Evolutionary conservation across 371 early-diverging fungal species (phyloP).

Genomic region (Mycotypha africana): DNA sequence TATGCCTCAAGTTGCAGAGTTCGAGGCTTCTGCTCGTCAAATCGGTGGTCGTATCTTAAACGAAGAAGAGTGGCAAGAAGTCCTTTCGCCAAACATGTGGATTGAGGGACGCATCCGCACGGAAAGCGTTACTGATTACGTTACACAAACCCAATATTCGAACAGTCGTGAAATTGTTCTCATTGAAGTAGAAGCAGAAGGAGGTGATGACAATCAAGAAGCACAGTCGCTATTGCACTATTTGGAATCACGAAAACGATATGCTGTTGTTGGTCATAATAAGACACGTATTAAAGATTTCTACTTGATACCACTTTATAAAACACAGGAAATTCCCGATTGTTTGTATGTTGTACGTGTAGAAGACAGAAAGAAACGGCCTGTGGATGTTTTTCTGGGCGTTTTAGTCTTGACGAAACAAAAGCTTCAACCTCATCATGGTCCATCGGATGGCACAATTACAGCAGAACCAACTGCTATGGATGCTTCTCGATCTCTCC

Average conservation of each 20-base stretch:
- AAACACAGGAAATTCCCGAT: slow-evolving; percentile 47
- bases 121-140: slow-evolving; percentile 48
- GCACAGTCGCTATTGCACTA: slow-evolving; percentile 50
- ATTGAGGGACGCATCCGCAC: slow-evolving; percentile 67
- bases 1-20: slow-evolving; percentile 66
- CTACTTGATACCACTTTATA: slow-evolving; percentile 62
- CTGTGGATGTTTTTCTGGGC: slow-evolving; percentile 44
- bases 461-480: too few relatives aligned
- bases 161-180: slow-evolving; percentile 56
- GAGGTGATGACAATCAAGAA: slow-evolving; percentile 14
- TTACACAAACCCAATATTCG: slow-evolving; percentile 48
- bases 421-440: too few relatives aligned
- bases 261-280: slow-evolving; percentile 67
- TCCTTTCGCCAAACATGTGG: slow-evolving; percentile 54
- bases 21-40: slow-evolving; percentile 54
- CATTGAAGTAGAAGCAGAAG: slow-evolving; percentile 42
- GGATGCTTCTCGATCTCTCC: too few relatives aligned
- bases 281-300: slow-evolving; percentile 67
- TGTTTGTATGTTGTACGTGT: slow-evolving; percentile 44
- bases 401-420: slow-evolving; percentile 46
- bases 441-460: too few relatives aligned
- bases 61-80: slow-evolving; percentile 50
- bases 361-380: slow-evolving; percentile 28
- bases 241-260: slow-evolving; percentile 53
- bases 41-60: slow-evolving; percentile 50